Evolutionary conservation across 2,329 filamentous ascomycete genomes (phyloP).

Genomic region (Sphaerostilbella broomeana): DNA sequence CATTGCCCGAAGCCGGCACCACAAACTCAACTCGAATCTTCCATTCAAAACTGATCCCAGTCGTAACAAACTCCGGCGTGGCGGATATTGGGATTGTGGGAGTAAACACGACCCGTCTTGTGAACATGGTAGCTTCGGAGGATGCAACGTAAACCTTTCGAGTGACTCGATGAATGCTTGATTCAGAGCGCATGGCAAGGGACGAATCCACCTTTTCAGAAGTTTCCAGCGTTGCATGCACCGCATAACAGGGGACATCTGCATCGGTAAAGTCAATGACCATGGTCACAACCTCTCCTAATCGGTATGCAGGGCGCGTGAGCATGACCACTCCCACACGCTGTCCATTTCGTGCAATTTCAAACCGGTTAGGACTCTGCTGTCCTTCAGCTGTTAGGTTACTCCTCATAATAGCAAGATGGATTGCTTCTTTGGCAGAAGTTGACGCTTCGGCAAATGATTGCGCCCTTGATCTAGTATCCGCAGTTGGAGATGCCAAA

Average conservation of each 20-base stretch:
- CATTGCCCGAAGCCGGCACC: slow-evolving; percentile 51
- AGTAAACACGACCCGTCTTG: slow-evolving; percentile 70
- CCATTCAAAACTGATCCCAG: slow-evolving; percentile 82
- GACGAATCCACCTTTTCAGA: slow-evolving; percentile 74
- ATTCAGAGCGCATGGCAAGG: slow-evolving; percentile 75
- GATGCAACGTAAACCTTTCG: slow-evolving; percentile 70
- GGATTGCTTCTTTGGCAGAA: slow-evolving; percentile 77
- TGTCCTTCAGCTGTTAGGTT: slow-evolving; percentile 61
- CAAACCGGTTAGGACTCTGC: slow-evolving; percentile 85
- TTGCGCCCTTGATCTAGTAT: slow-evolving; percentile 48
- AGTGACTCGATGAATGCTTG: slow-evolving; percentile 81
- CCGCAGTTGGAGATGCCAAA: slow-evolving; percentile 66
- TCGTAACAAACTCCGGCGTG: slow-evolving; percentile 89
- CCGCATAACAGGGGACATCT: slow-evolving; percentile 75
- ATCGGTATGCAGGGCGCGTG: slow-evolving; percentile 76
- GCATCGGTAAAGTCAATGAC: slow-evolving; percentile 76
- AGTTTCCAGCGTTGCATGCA: slow-evolving; percentile 80
- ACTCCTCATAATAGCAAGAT: slow-evolving; percentile 81
- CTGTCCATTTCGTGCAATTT: slow-evolving; percentile 86
- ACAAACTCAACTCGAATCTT: slow-evolving; percentile 88
- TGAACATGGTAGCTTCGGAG: slow-evolving; percentile 77
- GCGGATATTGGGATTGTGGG: slow-evolving; percentile 76
- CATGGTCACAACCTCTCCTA: slow-evolving; percentile 81
- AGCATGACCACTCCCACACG: slow-evolving; percentile 88
- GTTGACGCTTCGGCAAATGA: slow-evolving; percentile 45